These are phyloP conservation scores for Exutisphaerella laricina DNA, from an alignment of 2,329 filamentous ascomycete species.

Conservation along the genomic window DNA sequence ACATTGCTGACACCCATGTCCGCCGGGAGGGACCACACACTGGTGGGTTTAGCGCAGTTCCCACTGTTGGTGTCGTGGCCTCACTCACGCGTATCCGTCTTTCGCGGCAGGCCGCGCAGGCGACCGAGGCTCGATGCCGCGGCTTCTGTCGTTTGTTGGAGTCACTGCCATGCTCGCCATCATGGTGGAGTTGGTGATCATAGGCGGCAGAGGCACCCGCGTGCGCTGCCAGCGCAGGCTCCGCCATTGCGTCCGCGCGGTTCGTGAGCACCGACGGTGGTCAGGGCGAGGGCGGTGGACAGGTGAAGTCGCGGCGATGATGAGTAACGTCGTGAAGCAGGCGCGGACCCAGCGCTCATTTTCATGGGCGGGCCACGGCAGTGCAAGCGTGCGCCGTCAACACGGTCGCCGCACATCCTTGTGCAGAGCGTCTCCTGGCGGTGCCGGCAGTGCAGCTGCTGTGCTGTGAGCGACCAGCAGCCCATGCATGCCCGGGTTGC, in stretches of 20 bases:
- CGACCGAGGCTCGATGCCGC: conserved; percentile 19
- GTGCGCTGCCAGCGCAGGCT: background rate
- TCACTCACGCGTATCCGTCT: conserved; percentile 19
- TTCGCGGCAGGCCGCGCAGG: conserved; percentile 23
- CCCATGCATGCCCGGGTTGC: background rate
- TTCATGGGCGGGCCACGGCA: too few relatives aligned
- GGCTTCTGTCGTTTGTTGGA: conserved; percentile 18
- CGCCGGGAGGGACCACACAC: conserved; percentile 23
- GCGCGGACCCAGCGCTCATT: too few relatives aligned
- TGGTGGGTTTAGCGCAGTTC: too few relatives aligned
- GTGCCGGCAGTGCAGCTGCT: background rate
- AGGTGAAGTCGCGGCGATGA: too few relatives aligned
- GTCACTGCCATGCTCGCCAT: conserved; percentile 8
- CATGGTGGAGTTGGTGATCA: conserved; percentile 7
- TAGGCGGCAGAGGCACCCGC: background rate
- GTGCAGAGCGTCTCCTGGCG: background rate
- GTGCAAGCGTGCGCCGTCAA: conserved; percentile 1
- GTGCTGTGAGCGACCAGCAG: background rate
- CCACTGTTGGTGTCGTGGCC: background rate
- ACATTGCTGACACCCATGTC: conserved; percentile 23
- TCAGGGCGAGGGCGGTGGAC: too few relatives aligned
- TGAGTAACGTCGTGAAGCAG: too few relatives aligned
- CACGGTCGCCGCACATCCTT: background rate
- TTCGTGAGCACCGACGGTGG: too few relatives aligned
- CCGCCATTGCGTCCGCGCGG: background rate